Conservation (phyloP, 371 early-diverging fungal genomes). For the Mortierella sp. region DNA sequence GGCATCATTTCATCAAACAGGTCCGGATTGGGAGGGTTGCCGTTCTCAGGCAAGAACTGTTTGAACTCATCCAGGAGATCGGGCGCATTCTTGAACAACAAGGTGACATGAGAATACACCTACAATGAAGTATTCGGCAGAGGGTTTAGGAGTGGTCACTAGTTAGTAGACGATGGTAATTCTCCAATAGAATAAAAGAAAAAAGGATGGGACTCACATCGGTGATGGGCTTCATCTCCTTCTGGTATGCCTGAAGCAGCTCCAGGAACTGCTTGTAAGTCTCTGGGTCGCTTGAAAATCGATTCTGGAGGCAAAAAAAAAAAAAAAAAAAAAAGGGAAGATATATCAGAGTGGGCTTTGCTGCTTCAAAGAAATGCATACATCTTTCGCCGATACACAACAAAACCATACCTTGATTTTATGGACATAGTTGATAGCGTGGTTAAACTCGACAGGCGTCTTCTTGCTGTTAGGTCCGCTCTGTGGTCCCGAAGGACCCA, state of each 20-base stretch:
- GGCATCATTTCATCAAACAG: constrained; percentile 56
- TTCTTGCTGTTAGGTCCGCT: constrained; percentile 52
- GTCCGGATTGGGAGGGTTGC: constrained; percentile 48
- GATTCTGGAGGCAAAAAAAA: constrained; percentile 63
- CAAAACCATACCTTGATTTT: constrained; percentile 82
- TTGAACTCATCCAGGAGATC: constrained; percentile 96
- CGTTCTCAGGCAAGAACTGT: constrained; percentile 92
- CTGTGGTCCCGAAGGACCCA: constrained; percentile 44
- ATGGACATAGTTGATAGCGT: constrained; percentile 96
- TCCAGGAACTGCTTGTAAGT: constrained; percentile 95
- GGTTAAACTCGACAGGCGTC: constrained; percentile 88
- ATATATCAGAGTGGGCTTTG: too few relatives aligned
- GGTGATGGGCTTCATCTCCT: constrained; percentile 89
- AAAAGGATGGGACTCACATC: constrained; percentile 80
- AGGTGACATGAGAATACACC: constrained; percentile 92
- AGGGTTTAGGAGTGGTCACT: too few relatives aligned
- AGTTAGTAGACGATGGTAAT: too few relatives aligned
- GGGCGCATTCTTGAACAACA: constrained; percentile 83
- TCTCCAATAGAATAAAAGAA: too few relatives aligned
- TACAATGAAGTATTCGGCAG: too few relatives aligned
- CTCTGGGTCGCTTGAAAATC: constrained; percentile 89
- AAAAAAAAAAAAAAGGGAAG: too few relatives aligned
- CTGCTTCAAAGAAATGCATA: too few relatives aligned
- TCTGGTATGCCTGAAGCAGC: constrained; percentile 94
- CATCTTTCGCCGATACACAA: too few relatives aligned